These are phyloP conservation scores for Neurospora sp. DNA, from an alignment of 495 filamentous ascomycete genomes.

Conservation along the genomic window DNA sequence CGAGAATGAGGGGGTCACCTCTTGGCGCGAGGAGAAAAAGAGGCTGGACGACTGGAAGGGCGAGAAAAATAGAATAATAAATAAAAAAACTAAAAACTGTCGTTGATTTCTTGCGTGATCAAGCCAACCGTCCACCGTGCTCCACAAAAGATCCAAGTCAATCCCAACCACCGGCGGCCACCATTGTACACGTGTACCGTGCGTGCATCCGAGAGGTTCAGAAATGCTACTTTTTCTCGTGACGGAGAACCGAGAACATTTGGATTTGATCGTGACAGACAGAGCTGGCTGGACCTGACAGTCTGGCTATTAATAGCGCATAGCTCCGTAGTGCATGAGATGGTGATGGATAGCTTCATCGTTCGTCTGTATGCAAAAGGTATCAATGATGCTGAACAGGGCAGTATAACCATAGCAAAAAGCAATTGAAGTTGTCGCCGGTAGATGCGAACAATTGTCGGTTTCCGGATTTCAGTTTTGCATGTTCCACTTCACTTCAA, in stretches of 20 bases:
- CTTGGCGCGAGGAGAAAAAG: slow-evolving; percentile 1
- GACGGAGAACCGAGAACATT: neutral
- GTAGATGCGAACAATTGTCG: neutral
- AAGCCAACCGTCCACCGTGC: neutral
- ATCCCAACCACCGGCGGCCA: neutral
- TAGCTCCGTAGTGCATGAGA: neutral
- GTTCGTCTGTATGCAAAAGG: neutral
- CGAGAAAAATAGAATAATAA: neutral
- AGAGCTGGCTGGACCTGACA: neutral
- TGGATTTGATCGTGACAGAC: neutral
- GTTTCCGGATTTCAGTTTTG: neutral
- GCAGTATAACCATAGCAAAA: neutral
- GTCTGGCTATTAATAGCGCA: neutral
- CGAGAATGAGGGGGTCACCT: neutral
- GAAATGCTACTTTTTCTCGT: neutral
- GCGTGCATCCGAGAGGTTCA: neutral
- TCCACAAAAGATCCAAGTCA: neutral
- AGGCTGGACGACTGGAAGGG: neutral
- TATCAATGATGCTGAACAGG: neutral
- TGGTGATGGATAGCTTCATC: neutral
- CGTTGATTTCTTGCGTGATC: neutral
- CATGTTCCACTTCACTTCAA: neutral
- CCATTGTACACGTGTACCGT: neutral
- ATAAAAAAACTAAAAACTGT: neutral
- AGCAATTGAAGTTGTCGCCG: neutral